Evolutionary conservation across 805 yeast genomes (phyloP).

Genomic region (Candida pini): DNA sequence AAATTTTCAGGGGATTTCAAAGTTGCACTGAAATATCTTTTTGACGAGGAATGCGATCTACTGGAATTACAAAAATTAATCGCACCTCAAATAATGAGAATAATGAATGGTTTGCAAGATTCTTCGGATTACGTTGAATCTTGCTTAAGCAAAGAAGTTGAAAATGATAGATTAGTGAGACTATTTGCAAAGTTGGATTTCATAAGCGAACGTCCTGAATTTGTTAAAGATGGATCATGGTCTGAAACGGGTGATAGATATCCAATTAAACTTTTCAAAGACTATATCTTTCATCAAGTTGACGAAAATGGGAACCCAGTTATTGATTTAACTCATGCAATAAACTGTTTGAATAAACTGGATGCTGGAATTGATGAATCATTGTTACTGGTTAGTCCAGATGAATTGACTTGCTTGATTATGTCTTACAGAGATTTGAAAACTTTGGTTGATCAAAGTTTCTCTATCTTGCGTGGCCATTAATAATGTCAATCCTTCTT

Average conservation of each 20-base stretch:
- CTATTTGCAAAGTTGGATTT: conserved; percentile 76
- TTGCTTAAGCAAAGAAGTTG: conserved; percentile 66
- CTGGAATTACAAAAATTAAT: conserved; percentile 34
- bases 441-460: conserved; percentile 62
- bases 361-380: conserved; percentile 91
- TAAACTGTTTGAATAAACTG: conserved; percentile 75
- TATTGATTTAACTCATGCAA: conserved; percentile 75
- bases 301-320: conserved; percentile 75
- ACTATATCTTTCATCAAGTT: conserved; percentile 79
- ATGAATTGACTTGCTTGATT: conserved; percentile 79
- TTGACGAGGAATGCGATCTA: conserved; percentile 23
- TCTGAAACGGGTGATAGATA: conserved; percentile 72
- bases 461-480: conserved; percentile 39
- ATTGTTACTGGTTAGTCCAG: conserved; percentile 72
- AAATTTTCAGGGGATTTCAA: conserved; percentile 43
- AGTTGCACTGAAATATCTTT: conserved; percentile 33
- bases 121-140: conserved; percentile 55
- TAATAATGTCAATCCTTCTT: neutral
- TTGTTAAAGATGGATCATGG: conserved; percentile 51
- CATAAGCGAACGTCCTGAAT: conserved; percentile 69
- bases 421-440: conserved; percentile 80
- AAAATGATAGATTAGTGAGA: conserved; percentile 82
- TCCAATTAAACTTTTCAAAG: conserved; percentile 68
- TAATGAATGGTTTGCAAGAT: conserved; percentile 45
- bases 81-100: conserved; percentile 38